Base-by-base conservation (phyloP, 805 yeast genomes). In the Torulaspora maleeae region DNA sequence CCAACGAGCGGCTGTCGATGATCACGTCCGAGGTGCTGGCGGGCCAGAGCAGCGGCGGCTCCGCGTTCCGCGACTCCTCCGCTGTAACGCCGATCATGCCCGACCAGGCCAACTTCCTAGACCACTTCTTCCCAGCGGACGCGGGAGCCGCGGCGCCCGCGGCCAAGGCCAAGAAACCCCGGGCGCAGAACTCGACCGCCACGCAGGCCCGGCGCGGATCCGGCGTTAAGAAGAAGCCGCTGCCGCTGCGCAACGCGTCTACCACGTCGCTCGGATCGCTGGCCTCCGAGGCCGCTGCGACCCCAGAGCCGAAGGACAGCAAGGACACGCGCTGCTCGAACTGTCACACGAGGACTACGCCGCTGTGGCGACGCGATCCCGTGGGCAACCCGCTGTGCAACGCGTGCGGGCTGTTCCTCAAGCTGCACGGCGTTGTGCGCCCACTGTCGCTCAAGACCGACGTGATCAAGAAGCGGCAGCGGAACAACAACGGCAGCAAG, bases 371-470 rank as follows among this genome's bases (percentile, higher is more conserved):
- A 55, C 75, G 96, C 44, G 88, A 88, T 58, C 85, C 95, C 0
- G 82, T 80, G 48, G 97, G 97, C 1, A 82, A 86, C 58, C 93
- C 96, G 0, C 69, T 91, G 50, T 90, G 98, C 67, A 90, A 90
- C 64, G 98, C 98, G 0, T 90, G 98, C 69, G 98, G 98, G 0
- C 71, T 91, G 52, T 90, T 90, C 59, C 74, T 85, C 56, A 91
- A 91, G 64, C 71, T 90, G 16, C 97, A 91, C 59, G 98, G 97
- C 7, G 91, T 87, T 3, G 93, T 86, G 48, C 71, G 98, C 45
- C 98, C 98, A 1, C 72, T 90, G 41, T 82, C 93, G 15, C 72
- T 89, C 57, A 89, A 90, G 61, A 87, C 96, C 0, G 96, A 90
- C 63, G 90, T 88, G 2, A 90, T 91, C 50, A 89, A 89, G 66